phyloP scores from a whole-genome alignment of 331 rosid genomes.

The Quercus lobata region DNA sequence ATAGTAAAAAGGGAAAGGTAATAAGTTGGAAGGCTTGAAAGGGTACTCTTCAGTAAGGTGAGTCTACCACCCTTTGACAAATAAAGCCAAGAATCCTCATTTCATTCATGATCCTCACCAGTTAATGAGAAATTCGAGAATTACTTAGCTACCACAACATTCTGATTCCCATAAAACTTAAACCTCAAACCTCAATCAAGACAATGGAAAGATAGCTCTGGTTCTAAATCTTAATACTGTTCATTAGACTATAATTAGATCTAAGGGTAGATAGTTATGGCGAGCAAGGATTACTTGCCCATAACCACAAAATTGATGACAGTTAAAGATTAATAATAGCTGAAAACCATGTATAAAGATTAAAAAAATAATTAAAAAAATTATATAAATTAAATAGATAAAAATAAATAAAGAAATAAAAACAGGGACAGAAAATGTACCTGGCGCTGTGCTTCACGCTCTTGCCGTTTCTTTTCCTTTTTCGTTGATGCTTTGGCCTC shows the following conservation, averaged over 20 bases:
- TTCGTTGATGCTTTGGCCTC: conserved; percentile 63
- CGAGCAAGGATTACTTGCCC: not conserved
- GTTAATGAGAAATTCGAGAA: conserved; percentile 3
- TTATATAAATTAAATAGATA: not conserved
- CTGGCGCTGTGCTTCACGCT: conserved; percentile 87
- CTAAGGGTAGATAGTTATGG: not conserved
- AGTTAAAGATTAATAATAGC: not conserved
- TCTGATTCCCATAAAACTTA: not conserved
- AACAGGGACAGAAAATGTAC: conserved; percentile 21
- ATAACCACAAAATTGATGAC: not conserved
- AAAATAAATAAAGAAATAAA: not conserved
- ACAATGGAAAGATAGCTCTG: not conserved
- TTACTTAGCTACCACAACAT: not conserved
- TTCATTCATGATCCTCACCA: not conserved
- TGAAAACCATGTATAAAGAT: not conserved
- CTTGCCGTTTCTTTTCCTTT: conserved; percentile 82
- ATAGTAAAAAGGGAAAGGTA: too few species aligned
- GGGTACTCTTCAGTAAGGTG: too few species aligned
- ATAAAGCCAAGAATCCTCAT: not conserved
- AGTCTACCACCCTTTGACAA: too few species aligned
- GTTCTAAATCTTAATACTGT: not conserved
- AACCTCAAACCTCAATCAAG: conserved; percentile 1
- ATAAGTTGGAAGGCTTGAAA: too few species aligned
- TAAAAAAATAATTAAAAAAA: too few species aligned
- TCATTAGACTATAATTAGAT: not conserved